Evolutionary conservation across 768 basidiomycete species (phyloP).

Genomic region (Clavulina sp.): DNA sequence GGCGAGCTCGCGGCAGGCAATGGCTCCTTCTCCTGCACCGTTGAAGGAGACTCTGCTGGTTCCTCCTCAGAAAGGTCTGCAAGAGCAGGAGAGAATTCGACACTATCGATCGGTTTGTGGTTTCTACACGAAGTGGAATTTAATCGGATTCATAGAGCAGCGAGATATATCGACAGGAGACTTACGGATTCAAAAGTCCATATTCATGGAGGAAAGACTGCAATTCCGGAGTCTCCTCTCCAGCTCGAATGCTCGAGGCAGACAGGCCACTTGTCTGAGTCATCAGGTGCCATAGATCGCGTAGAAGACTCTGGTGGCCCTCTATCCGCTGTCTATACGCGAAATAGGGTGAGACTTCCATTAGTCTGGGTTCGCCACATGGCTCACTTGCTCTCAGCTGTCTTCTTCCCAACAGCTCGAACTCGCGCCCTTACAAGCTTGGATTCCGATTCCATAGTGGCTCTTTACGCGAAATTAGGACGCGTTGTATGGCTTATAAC

Average conservation of each 20-base stretch:
- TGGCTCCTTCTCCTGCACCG: no score
- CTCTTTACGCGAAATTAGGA: no score
- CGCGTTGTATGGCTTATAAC: no score
- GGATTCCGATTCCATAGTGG: no score
- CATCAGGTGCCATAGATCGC: constrained; percentile 7
- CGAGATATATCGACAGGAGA: neutral
- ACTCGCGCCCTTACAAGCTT: no score
- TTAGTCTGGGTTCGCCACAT: no score
- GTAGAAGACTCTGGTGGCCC: constrained; percentile 1
- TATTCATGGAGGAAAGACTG: neutral
- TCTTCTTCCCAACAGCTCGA: no score
- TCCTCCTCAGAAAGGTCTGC: neutral
- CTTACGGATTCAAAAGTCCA: neutral
- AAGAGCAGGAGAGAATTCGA: neutral
- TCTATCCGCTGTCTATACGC: neutral
- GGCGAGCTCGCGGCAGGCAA: no score
- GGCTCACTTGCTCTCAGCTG: no score
- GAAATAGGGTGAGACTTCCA: no score
- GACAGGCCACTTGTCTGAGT: neutral
- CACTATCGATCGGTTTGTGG: neutral
- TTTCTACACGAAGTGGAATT: neutral
- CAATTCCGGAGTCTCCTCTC: neutral
- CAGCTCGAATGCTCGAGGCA: neutral
- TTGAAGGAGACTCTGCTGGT: neutral
- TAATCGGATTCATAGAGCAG: neutral